Evolutionary conservation across 345 rosid genomes (phyloP).

Genomic region (Brassica incana): DNA sequence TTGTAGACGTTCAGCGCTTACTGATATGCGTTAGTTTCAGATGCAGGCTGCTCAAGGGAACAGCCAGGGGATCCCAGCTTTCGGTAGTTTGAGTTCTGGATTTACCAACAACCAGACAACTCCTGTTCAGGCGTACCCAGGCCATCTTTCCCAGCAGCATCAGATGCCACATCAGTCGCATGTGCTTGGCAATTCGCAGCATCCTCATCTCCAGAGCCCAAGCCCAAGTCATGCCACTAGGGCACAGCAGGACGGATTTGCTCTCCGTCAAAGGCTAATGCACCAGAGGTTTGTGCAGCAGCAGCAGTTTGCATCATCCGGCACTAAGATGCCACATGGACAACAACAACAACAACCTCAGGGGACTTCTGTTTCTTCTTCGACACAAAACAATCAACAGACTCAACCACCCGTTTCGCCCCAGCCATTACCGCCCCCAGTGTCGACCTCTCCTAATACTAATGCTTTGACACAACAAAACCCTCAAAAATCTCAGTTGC

Average conservation of each 20-base stretch:
- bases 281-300: slow-evolving; percentile 76
- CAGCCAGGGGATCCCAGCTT: slow-evolving; percentile 66
- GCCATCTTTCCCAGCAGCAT: slow-evolving; percentile 75
- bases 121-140: slow-evolving; percentile 62
- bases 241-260: slow-evolving; percentile 66
- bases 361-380: slow-evolving; percentile 72
- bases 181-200: slow-evolving; percentile 58
- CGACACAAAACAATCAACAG: slow-evolving; percentile 71
- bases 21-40: slow-evolving; percentile 59
- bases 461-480: slow-evolving; percentile 57
- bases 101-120: slow-evolving; percentile 75
- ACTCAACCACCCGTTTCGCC: slow-evolving; percentile 60
- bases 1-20: slow-evolving; percentile 25
- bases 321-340: slow-evolving; percentile 57
- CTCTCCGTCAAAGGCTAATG: slow-evolving; percentile 66
- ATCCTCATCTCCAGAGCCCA: slow-evolving; percentile 65
- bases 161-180: slow-evolving; percentile 72
- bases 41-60: slow-evolving; percentile 77
- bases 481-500: slow-evolving; percentile 62
- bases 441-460: slow-evolving; percentile 49
- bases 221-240: slow-evolving; percentile 64
- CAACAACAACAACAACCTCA: slow-evolving; percentile 54
- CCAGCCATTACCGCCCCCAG: slow-evolving; percentile 58
- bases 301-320: slow-evolving; percentile 64
- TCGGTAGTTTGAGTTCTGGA: slow-evolving; percentile 66